phyloP scores from a whole-genome alignment of 495 filamentous ascomycete species.

The Penicillium lagena region DNA sequence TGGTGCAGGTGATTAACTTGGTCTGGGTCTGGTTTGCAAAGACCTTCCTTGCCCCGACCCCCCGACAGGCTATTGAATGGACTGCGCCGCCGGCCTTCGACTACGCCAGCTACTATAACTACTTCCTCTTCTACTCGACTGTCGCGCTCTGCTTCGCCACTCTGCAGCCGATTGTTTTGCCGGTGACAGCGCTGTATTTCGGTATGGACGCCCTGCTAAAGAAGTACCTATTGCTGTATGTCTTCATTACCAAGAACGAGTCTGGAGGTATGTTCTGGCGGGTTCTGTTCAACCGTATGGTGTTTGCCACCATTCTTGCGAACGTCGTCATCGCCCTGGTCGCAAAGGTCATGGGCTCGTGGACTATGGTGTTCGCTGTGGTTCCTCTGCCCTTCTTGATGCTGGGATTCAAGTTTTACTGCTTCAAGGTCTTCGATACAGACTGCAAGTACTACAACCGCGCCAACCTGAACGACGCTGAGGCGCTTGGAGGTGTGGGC shows the following conservation, averaged over 20 bases:
- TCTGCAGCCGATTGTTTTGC: conserved; percentile 85
- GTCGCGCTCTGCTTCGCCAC: conserved; percentile 81
- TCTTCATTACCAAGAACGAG: conserved; percentile 94
- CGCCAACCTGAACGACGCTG: conserved; percentile 50
- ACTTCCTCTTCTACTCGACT: conserved; percentile 89
- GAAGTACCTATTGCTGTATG: conserved; percentile 91
- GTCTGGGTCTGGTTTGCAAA: conserved; percentile 74
- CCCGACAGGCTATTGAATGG: conserved; percentile 86
- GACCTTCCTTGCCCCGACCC: conserved; percentile 81
- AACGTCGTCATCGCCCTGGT: conserved; percentile 74
- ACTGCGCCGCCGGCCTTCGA: conserved; percentile 91
- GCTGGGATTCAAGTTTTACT: conserved; percentile 82
- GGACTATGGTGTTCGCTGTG: conserved; percentile 58
- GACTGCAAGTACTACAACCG: conserved; percentile 72
- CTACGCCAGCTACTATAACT: conserved; percentile 93
- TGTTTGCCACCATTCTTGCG: conserved; percentile 75
- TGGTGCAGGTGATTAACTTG: conserved; percentile 77
- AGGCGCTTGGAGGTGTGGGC: conserved; percentile 35
- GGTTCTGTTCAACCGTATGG: conserved; percentile 79
- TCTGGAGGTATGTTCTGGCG: conserved; percentile 94
- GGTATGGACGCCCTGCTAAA: conserved; percentile 79
- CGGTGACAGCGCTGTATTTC: conserved; percentile 87
- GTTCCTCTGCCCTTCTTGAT: conserved; percentile 76
- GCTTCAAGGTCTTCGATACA: conserved; percentile 66
- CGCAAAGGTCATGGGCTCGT: conserved; percentile 51